Percentiles rank a stretch among this genome's conserved stretches.
Conservation (phyloP, 768 basidiomycete species). For the Rhizopogon salebrosus region DNA sequence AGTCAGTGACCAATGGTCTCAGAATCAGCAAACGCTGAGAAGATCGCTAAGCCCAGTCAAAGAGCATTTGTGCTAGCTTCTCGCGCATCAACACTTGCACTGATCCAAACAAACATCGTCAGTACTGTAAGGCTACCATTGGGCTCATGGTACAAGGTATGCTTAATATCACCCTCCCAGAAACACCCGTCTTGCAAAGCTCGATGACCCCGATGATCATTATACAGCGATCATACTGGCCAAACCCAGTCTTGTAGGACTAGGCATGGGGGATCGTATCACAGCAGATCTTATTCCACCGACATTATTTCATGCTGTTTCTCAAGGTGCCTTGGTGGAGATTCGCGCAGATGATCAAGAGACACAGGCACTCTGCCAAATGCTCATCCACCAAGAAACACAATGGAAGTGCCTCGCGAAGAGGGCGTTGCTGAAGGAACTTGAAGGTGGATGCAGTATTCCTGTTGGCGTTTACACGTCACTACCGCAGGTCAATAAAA, state of each 20-base stretch:
- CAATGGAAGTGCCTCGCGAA: slow-evolving; percentile 78
- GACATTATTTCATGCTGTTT: slow-evolving; percentile 83
- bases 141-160: background rate
- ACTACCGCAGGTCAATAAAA: slow-evolving; percentile 30
- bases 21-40: no score
- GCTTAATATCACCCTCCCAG: slow-evolving; percentile 31
- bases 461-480: slow-evolving; percentile 79
- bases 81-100: slow-evolving; percentile 81
- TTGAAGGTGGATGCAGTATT: slow-evolving; percentile 97
- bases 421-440: slow-evolving; percentile 77
- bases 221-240: slow-evolving; percentile 91
- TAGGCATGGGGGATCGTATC: slow-evolving; percentile 69
- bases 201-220: slow-evolving; percentile 76
- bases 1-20: no score
- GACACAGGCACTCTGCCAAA: slow-evolving; percentile 57
- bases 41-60: no score
- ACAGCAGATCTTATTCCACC: slow-evolving; percentile 73
- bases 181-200: slow-evolving; percentile 88
- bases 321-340: slow-evolving; percentile 92
- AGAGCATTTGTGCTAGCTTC: slow-evolving; percentile 76
- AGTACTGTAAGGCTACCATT: slow-evolving; percentile 63
- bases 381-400: slow-evolving; percentile 72
- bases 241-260: slow-evolving; percentile 82
- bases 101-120: slow-evolving; percentile 84
- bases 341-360: slow-evolving; percentile 63